Conservation (phyloP, 2,329 filamentous ascomycete species). For the Trichoderma breve region DNA sequence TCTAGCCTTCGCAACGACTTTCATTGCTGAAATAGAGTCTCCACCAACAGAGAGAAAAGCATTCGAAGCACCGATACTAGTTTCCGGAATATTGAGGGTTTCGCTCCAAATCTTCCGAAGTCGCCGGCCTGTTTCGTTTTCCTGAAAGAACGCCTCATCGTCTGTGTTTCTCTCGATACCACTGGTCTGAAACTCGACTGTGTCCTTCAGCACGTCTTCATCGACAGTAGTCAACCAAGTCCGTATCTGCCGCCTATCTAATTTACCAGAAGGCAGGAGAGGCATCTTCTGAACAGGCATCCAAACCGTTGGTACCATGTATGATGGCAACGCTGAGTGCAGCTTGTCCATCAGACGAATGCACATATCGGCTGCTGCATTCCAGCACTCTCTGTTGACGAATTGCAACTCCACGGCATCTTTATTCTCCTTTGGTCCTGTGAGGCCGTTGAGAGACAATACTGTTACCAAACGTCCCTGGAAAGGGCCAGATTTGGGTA, state of each 20-base stretch:
- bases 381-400: neutral
- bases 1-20: neutral
- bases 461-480: neutral
- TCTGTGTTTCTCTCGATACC: neutral
- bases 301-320: neutral
- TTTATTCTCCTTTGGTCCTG: neutral
- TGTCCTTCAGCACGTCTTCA: neutral
- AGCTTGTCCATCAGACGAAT: neutral
- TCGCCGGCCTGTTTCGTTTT: neutral
- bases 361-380: neutral
- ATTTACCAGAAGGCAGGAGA: neutral
- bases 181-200: neutral
- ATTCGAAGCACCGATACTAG: neutral
- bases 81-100: neutral
- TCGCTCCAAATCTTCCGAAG: neutral
- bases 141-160: neutral
- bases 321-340: neutral
- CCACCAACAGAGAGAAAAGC: neutral
- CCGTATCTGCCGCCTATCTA: neutral
- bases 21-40: neutral
- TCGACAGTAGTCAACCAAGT: neutral
- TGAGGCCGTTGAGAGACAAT: neutral
- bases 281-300: neutral
- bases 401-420: neutral
- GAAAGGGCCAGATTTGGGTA: neutral